Percentiles rank a stretch among this genome's conserved stretches.
Evolutionary conservation across 768 basidiomycete species (phyloP).

Genomic region (Punctularia strigosozonata): DNA sequence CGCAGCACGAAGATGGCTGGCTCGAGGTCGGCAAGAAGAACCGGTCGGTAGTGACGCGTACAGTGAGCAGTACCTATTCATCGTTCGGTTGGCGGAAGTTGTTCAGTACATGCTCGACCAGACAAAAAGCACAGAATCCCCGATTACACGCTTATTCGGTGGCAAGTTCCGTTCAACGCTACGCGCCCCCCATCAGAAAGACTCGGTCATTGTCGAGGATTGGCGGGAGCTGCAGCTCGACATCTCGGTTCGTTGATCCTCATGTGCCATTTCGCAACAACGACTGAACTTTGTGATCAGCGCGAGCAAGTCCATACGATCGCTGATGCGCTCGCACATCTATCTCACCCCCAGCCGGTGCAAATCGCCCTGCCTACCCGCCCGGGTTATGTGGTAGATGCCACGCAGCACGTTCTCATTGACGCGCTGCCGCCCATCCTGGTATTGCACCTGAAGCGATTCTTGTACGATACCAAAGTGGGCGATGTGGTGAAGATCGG

Average conservation of each 20-base stretch:
- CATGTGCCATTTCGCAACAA: background rate
- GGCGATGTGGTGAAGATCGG: slow-evolving; percentile 77
- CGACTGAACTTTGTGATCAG: slow-evolving; percentile 22
- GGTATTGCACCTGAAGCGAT: slow-evolving; percentile 84
- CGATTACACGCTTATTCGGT: slow-evolving; percentile 87
- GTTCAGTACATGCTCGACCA: slow-evolving; percentile 14
- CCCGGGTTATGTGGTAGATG: slow-evolving; percentile 55
- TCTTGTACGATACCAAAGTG: slow-evolving; percentile 68
- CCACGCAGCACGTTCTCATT: slow-evolving; percentile 60
- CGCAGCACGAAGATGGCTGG: slow-evolving; percentile 70
- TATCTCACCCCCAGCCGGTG: slow-evolving; percentile 72
- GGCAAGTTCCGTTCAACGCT: slow-evolving; percentile 85
- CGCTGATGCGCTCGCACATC: slow-evolving; percentile 68
- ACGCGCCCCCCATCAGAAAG: slow-evolving; percentile 69
- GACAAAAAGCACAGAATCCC: slow-evolving; percentile 74
- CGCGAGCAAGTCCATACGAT: slow-evolving; percentile 67
- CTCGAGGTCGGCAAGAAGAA: slow-evolving; percentile 89
- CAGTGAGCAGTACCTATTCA: slow-evolving; percentile 34
- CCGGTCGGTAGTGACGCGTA: slow-evolving; percentile 65
- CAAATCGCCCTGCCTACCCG: slow-evolving; percentile 52
- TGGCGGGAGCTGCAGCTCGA: slow-evolving; percentile 85
- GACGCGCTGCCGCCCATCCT: slow-evolving; percentile 78
- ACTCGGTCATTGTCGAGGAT: slow-evolving; percentile 83
- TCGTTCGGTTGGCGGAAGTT: background rate
- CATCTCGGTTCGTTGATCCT: slow-evolving; percentile 51